Evolutionary conservation across 371 early-diverging fungal species (phyloP), one percentile per base, ranked within the genome.

Genomic region (Actinomortierella ambigua): DNA sequence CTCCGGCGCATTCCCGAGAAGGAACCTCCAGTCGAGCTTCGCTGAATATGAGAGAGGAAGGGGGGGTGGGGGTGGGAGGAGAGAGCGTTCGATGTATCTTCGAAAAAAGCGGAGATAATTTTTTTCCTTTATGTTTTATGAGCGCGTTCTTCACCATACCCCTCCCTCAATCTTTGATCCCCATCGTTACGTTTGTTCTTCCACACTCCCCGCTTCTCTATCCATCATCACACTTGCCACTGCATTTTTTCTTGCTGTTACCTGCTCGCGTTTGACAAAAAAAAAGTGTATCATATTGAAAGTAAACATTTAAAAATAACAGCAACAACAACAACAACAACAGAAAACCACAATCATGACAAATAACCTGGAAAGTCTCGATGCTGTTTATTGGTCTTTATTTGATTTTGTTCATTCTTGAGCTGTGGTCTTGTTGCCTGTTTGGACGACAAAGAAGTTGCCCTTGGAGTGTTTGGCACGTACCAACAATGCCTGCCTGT

Each of bases 1-100:
- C 71, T 79, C 44, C 61, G 69, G 42, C 52, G 67, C 24, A 73
- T 84, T 46, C 85, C 85, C 3, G 85, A 84, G 46, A 57, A 77
- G 8, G 85, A 82, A 18, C 85, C 85, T 7, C 85, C 85, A 4
- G 41, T 68, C 40, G 75, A 80, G 29, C 49, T 81, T 48, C 71
- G 77, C 28, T 81, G 68, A 61, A n/a, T n/a, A n/a, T n/a, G n/a
- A n/a, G n/a, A n/a, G n/a, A n/a, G n/a, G n/a, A n/a, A n/a, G n/a
- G n/a, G n/a, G n/a, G n/a, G n/a, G n/a, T n/a, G n/a, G n/a, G n/a
- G n/a, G n/a, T n/a, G n/a, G n/a, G n/a, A n/a, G n/a, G n/a, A n/a
- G n/a, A n/a, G n/a, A n/a, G n/a, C n/a, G n/a, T n/a, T n/a, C n/a
- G n/a, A n/a, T n/a, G n/a, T n/a, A n/a, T n/a, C n/a, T n/a, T n/a